Evolutionary conservation across 352 stramenopile genomes (phyloP).

Genomic region (Globisporangium carolinianum): DNA sequence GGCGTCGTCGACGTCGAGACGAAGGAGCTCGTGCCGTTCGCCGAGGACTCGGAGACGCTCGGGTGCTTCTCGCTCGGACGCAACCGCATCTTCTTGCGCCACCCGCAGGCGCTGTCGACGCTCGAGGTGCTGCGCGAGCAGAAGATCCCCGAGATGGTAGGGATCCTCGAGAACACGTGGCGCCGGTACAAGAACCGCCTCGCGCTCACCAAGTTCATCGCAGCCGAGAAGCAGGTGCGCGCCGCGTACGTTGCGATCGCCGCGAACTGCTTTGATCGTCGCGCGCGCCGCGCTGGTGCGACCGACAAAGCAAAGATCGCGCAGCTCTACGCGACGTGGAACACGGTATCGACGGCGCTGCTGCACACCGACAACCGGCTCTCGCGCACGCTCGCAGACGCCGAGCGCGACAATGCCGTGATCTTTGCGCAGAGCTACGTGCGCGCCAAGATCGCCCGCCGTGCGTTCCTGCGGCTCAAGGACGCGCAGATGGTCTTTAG

Average conservation of each 20-base stretch:
- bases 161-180: slow-evolving; percentile 83
- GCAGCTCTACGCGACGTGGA: slow-evolving; percentile 58
- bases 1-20: slow-evolving; percentile 52
- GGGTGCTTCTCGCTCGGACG: slow-evolving; percentile 78
- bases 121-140: slow-evolving; percentile 76
- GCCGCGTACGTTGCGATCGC: slow-evolving; percentile 40
- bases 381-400: slow-evolving; percentile 33
- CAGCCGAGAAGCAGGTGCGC: slow-evolving; percentile 46
- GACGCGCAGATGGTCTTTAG: slow-evolving; percentile 65
- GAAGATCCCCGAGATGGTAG: slow-evolving; percentile 70
- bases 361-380: slow-evolving; percentile 42
- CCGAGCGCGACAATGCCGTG: slow-evolving; percentile 60
- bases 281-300: slow-evolving; percentile 47
- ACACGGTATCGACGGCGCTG: slow-evolving; percentile 41
- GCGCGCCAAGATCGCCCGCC: slow-evolving; percentile 38
- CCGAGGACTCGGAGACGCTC: slow-evolving; percentile 67
- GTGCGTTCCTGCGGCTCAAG: slow-evolving; percentile 49
- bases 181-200: slow-evolving; percentile 76
- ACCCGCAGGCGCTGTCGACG: slow-evolving; percentile 83
- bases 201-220: slow-evolving; percentile 48
- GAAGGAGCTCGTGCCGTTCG: slow-evolving; percentile 48
- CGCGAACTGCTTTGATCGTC: slow-evolving; percentile 61
- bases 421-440: slow-evolving; percentile 77
- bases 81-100: slow-evolving; percentile 88
- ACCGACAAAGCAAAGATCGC: slow-evolving; percentile 47